These are phyloP conservation scores for Daldinia loculata DNA, from an alignment of 495 filamentous ascomycete genomes.

Conservation along the genomic window DNA sequence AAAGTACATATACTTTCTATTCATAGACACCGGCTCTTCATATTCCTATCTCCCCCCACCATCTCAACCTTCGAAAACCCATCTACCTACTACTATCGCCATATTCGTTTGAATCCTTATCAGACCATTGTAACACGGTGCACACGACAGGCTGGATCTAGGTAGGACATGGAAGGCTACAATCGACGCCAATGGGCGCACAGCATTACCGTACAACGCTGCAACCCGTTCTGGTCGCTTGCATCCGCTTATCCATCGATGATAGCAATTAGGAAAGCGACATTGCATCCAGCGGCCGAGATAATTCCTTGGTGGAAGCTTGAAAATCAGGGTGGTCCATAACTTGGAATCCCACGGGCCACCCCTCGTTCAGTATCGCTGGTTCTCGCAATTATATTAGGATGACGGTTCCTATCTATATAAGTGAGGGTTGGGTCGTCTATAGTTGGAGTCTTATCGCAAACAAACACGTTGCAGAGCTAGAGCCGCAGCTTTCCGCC, in stretches of 20 bases:
- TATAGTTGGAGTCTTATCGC: conserved; percentile 29
- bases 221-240: conserved; percentile 26
- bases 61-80: background rate
- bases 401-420: conserved; percentile 25
- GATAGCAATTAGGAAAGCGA: conserved; percentile 31
- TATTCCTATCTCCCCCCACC: background rate
- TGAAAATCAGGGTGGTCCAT: background rate
- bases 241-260: conserved; percentile 20
- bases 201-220: conserved; percentile 15
- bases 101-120: conserved; percentile 6
- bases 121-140: conserved; percentile 22
- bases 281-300: conserved; percentile 14
- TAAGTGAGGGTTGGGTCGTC: conserved; percentile 19
- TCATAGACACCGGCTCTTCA: background rate
- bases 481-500: conserved; percentile 38
- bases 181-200: conserved; percentile 16
- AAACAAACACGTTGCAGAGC: conserved; percentile 6
- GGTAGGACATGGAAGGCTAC: conserved; percentile 24
- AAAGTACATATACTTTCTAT: background rate
- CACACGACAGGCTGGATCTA: conserved; percentile 35
- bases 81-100: background rate
- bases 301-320: conserved; percentile 29
- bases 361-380: conserved; percentile 4
- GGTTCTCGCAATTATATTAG: conserved; percentile 26
- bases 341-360: background rate